Evolutionary conservation across 495 filamentous ascomycete species (phyloP).

Genomic region (Hypoxylon rickii): DNA sequence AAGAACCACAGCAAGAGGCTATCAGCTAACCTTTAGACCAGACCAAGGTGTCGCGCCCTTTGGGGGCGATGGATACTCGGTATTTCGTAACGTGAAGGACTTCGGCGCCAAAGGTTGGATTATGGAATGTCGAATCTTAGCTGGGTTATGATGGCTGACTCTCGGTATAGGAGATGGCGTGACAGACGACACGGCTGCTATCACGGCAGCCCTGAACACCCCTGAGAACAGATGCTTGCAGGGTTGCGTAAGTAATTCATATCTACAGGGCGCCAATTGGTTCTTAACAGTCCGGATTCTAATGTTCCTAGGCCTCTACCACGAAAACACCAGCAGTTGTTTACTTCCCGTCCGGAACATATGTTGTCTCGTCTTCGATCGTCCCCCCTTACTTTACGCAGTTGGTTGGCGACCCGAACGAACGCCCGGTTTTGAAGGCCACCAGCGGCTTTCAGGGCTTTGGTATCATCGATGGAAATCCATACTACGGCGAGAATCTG

Average conservation of each 20-base stretch:
- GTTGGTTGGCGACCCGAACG: slow-evolving; percentile 68
- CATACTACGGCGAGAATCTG: slow-evolving; percentile 59
- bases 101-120: slow-evolving; percentile 60
- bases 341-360: slow-evolving; percentile 81
- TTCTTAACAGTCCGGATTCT: too few species aligned
- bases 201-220: slow-evolving; percentile 78
- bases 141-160: slow-evolving; percentile 17
- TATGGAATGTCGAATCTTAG: background rate
- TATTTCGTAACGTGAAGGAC: slow-evolving; percentile 65
- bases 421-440: slow-evolving; percentile 67
- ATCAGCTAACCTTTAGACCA: slow-evolving; percentile 19
- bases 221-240: slow-evolving; percentile 77
- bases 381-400: slow-evolving; percentile 68
- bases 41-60: slow-evolving; percentile 56
- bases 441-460: slow-evolving; percentile 65
- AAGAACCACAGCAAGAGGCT: background rate
- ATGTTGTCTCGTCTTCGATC: slow-evolving; percentile 68
- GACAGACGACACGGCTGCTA: slow-evolving; percentile 84
- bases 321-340: slow-evolving; percentile 77
- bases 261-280: too few species aligned
- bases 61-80: slow-evolving; percentile 49
- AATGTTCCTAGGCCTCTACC: slow-evolving; percentile 53
- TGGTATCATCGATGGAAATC: slow-evolving; percentile 71
- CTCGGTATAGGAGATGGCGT: slow-evolving; percentile 44
- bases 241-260: slow-evolving; percentile 56